Evolutionary conservation across 306 rosid genomes (phyloP).

Genomic region (Quercus bicolor): DNA sequence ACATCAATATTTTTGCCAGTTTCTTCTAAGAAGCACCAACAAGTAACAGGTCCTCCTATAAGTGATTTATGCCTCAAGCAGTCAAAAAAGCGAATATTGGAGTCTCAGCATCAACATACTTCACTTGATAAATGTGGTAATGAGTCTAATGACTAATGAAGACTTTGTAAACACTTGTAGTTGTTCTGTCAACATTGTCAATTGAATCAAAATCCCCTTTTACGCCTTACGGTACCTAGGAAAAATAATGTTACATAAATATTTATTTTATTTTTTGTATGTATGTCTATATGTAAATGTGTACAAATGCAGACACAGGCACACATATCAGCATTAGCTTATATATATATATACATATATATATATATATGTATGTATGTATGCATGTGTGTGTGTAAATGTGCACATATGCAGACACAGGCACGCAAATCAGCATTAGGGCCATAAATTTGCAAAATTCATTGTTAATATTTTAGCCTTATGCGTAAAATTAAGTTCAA

Average conservation of each 20-base stretch:
- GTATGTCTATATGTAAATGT: too few relatives aligned
- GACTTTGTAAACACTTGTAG: background rate
- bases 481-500: background rate
- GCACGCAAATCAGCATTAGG: too few relatives aligned
- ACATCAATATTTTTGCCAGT: constrained; percentile 63
- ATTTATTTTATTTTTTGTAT: too few relatives aligned
- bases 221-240: too few relatives aligned
- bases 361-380: too few relatives aligned
- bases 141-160: background rate
- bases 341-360: too few relatives aligned
- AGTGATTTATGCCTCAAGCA: constrained; percentile 33
- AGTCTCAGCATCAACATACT: constrained; percentile 24
- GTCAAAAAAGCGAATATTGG: constrained; percentile 15
- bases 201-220: background rate
- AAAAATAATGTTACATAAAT: too few relatives aligned
- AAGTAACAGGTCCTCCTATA: constrained; percentile 70
- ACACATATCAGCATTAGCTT: background rate
- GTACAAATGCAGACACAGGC: too few relatives aligned
- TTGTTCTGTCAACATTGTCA: constrained; percentile 9
- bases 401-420: too few relatives aligned
- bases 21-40: constrained; percentile 45
- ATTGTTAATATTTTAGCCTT: background rate
- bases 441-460: background rate
- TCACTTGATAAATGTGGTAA: constrained; percentile 40
- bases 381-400: too few relatives aligned